These are phyloP conservation scores for Hansenula sp. DNA, from an alignment of 1,139 yeast genomes.

Conservation along the genomic window DNA sequence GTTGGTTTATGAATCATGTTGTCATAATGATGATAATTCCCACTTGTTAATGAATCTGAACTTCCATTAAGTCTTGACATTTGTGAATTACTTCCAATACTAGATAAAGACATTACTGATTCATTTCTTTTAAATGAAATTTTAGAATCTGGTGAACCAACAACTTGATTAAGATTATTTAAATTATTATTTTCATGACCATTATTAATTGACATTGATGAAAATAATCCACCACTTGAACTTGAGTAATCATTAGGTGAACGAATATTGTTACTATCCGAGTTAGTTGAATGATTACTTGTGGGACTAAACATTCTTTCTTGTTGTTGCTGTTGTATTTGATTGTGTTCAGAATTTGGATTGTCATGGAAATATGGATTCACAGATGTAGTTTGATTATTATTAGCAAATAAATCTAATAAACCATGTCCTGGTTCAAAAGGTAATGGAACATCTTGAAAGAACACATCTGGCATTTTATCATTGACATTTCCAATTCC, in stretches of 20 bases:
- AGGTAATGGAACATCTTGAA: constrained; percentile 28
- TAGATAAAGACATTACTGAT: constrained; percentile 3
- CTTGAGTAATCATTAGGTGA: neutral
- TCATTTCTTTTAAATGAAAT: constrained; percentile 1
- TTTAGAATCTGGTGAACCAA: constrained; percentile 1
- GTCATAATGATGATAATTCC: constrained; percentile 13
- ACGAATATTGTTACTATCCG: neutral
- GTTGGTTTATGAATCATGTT: constrained; percentile 17
- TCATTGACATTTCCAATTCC: constrained; percentile 29
- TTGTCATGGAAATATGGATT: constrained; percentile 5
- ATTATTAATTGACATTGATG: neutral
- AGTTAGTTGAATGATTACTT: neutral
- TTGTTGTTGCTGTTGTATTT: neutral
- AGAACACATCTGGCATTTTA: constrained; percentile 20
- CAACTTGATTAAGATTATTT: neutral
- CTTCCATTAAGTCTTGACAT: neutral
- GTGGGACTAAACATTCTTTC: neutral
- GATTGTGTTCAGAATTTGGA: neutral
- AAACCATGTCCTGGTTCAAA: constrained; percentile 34
- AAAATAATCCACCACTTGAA: neutral
- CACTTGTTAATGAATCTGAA: constrained; percentile 3
- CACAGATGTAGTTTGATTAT: constrained; percentile 2
- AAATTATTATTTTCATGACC: neutral
- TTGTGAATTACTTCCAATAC: constrained; percentile 2
- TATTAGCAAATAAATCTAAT: constrained; percentile 30